A percentile compares a stretch with the other conserved stretches of the same genome.
phyloP scores from a whole-genome alignment of 2,329 filamentous ascomycete genomes.

The Chaetomium sp. region DNA sequence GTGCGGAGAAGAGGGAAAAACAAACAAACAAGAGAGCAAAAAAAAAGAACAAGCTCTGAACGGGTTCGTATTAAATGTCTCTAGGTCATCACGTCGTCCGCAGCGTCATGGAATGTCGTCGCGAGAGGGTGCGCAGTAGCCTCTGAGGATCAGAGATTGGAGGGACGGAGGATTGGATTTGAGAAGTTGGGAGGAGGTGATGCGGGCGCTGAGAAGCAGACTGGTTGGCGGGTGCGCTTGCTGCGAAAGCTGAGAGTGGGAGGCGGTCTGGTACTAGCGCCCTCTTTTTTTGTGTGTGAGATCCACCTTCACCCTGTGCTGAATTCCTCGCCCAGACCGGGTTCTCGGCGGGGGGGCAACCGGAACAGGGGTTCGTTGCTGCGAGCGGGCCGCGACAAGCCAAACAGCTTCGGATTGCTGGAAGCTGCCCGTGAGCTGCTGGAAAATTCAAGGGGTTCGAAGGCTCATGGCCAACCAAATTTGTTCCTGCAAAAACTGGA shows the following conservation, averaged over 20 bases:
- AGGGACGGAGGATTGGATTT: conserved; percentile 11
- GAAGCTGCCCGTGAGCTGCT: no score
- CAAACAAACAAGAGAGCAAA: no score
- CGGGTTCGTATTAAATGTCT: conserved; percentile 5
- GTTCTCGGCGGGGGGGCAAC: not conserved
- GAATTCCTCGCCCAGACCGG: not conserved
- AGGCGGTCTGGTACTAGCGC: conserved; percentile 16
- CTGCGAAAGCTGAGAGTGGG: conserved; percentile 12
- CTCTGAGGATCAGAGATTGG: conserved; percentile 3
- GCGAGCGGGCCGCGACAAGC: not conserved
- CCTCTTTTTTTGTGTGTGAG: conserved; percentile 21
- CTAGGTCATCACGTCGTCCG: conserved; percentile 19
- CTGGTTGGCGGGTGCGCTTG: conserved; percentile 11
- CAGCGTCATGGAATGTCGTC: conserved; percentile 12
- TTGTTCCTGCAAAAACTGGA: no score
- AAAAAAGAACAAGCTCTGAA: conserved; percentile 1
- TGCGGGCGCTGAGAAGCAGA: conserved; percentile 14
- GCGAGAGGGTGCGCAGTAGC: conserved; percentile 14
- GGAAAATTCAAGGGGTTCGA: no score
- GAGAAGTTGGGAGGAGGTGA: conserved; percentile 8
- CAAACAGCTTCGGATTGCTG: no score
- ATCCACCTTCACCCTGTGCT: conserved; percentile 5
- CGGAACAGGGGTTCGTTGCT: not conserved
- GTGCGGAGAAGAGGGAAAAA: conserved; percentile 11
- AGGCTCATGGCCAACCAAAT: no score